Conservation (phyloP, 2,329 filamentous ascomycete genomes). For the Verticillium alfalfae region DNA sequence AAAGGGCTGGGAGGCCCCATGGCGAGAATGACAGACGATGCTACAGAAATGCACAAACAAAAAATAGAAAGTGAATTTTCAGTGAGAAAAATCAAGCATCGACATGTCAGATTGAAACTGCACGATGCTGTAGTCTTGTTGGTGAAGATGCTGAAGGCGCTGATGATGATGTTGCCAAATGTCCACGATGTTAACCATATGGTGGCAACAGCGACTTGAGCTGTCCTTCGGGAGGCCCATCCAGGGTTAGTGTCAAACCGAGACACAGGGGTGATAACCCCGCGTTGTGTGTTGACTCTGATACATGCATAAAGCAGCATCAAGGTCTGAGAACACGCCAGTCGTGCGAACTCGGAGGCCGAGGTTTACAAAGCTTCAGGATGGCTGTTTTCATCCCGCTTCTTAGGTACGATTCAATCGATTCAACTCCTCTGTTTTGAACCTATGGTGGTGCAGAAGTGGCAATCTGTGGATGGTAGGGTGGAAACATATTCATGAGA, state of each 20-base stretch:
- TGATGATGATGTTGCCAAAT: background rate
- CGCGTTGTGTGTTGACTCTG: background rate
- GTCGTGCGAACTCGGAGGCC: no score
- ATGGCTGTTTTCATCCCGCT: no score
- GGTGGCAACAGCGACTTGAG: slow-evolving; percentile 9
- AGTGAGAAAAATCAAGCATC: background rate
- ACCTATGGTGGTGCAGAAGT: no score
- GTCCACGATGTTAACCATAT: background rate
- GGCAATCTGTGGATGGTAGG: background rate
- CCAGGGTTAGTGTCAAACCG: slow-evolving; percentile 9
- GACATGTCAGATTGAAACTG: background rate
- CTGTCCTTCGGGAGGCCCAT: slow-evolving; percentile 18
- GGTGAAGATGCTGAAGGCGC: background rate
- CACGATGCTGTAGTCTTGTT: background rate
- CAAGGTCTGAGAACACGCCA: background rate
- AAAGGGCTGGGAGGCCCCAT: slow-evolving; percentile 47
- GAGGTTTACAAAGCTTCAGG: no score
- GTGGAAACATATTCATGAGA: background rate
- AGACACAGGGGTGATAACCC: background rate
- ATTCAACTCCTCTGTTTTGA: no score
- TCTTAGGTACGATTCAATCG: no score
- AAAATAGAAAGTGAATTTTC: background rate
- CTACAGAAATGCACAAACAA: background rate
- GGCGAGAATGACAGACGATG: slow-evolving; percentile 14
- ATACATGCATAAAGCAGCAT: background rate